Percentiles rank a stretch among this genome's conserved stretches.
Evolutionary conservation across 164 flowering plant genomes (phyloP).

Genomic region (Liquidambar formosana): DNA sequence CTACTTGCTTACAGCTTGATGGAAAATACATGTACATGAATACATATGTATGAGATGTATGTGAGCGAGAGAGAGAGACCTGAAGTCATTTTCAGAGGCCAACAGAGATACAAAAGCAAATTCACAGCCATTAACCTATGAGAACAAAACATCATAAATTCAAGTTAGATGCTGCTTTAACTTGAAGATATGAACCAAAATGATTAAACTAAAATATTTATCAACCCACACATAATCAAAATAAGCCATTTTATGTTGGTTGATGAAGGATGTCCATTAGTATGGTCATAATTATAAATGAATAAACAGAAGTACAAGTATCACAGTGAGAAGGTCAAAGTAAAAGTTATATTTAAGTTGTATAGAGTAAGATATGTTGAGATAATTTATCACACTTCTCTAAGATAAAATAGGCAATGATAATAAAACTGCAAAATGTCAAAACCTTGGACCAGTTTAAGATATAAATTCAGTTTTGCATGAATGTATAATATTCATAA

Average conservation of each 20-base stretch:
- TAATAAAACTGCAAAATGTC: neutral
- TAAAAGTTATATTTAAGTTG: neutral
- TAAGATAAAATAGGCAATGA: neutral
- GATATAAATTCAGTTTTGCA: too few relatives aligned
- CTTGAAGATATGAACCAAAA: neutral
- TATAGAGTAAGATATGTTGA: neutral
- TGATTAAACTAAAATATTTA: neutral
- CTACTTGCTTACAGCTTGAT: neutral
- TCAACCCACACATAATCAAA: neutral
- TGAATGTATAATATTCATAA: too few relatives aligned
- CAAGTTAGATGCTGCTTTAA: neutral
- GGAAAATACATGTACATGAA: neutral
- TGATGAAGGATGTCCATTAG: neutral
- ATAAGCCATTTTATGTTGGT: neutral
- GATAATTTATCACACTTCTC: neutral
- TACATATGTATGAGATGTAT: neutral
- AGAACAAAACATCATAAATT: neutral
- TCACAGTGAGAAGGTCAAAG: neutral
- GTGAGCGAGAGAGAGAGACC: constrained; percentile 32
- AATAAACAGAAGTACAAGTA: neutral
- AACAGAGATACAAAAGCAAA: constrained; percentile 35
- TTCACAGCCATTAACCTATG: constrained; percentile 38
- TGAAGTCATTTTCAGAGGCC: constrained; percentile 33
- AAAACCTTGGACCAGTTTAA: neutral
- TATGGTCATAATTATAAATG: neutral